A percentile compares a stretch with the other conserved stretches of the same genome.
These are phyloP conservation scores for Chytriomyces sp. DNA, from an alignment of 192 early-diverging fungal species.

Conservation along the genomic window DNA sequence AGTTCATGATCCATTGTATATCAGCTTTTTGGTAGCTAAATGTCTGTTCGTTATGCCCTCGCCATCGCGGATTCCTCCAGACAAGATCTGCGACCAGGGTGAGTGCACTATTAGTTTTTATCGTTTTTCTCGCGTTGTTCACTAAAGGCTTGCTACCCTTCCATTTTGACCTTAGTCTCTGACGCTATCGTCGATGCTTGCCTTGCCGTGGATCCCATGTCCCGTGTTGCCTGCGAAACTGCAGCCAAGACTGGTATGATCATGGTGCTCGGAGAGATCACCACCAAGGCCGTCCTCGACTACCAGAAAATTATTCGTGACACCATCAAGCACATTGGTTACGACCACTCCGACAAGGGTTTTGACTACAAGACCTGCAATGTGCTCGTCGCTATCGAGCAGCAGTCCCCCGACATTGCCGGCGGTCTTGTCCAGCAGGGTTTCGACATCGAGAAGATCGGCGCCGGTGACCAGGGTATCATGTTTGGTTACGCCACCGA, in stretches of 20 bases:
- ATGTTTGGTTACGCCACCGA: conserved; percentile 93
- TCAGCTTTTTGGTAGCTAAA: too few species aligned
- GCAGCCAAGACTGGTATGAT: conserved; percentile 99
- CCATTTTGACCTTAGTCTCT: conserved; percentile 62
- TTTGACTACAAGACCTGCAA: conserved; percentile 99
- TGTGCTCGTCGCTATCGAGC: conserved; percentile 98
- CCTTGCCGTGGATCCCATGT: conserved; percentile 90
- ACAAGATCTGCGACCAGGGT: conserved; percentile 99
- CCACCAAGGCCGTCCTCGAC: conserved; percentile 96
- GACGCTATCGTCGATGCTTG: conserved; percentile 97
- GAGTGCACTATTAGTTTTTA: background rate
- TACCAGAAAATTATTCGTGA: conserved; percentile 99
- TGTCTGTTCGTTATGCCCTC: too few species aligned
- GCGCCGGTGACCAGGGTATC: conserved; percentile 97
- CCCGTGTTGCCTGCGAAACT: conserved; percentile 99
- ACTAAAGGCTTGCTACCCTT: background rate
- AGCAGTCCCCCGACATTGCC: conserved; percentile 99
- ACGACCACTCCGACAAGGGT: conserved; percentile 98
- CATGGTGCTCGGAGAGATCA: conserved; percentile 99
- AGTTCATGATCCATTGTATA: too few species aligned
- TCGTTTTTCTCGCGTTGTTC: conserved; percentile 17
- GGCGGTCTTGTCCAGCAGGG: conserved; percentile 95
- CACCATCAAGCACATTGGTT: conserved; percentile 98
- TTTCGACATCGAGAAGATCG: conserved; percentile 91
- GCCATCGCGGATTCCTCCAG: too few species aligned